A percentile compares a stretch with the other conserved stretches of the same genome.
These are phyloP conservation scores for Metschnikowia proteae DNA, from an alignment of 805 yeast species.

Conservation along the genomic window DNA sequence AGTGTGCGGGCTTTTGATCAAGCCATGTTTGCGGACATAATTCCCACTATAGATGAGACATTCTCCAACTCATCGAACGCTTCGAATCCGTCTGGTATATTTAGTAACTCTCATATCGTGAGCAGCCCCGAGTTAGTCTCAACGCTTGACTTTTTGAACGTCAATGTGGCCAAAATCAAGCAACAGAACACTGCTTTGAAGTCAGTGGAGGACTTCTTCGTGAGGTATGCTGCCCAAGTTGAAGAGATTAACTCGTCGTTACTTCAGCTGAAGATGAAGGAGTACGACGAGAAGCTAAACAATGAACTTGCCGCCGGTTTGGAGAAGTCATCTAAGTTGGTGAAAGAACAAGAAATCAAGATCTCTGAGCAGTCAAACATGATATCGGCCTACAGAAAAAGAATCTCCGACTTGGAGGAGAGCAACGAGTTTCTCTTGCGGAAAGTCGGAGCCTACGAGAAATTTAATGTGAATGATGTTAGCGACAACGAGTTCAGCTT, in stretches of 20 bases:
- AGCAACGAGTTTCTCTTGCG: conserved; percentile 4
- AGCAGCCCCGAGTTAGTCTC: conserved; percentile 53
- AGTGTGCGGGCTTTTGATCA: conserved; percentile 42
- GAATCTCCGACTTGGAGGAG: conserved; percentile 5
- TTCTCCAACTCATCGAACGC: conserved; percentile 37
- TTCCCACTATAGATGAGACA: conserved; percentile 46
- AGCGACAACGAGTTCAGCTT: conserved; percentile 6
- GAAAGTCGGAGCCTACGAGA: conserved; percentile 1
- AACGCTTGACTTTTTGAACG: conserved; percentile 51
- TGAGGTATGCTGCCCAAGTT: conserved; percentile 38
- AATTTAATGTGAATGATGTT: background rate
- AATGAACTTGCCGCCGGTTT: conserved; percentile 7
- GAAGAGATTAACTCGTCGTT: conserved; percentile 10
- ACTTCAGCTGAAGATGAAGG: conserved; percentile 9
- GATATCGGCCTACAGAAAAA: conserved; percentile 10
- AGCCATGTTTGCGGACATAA: conserved; percentile 61
- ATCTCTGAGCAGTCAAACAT: conserved; percentile 9
- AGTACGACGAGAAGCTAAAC: conserved; percentile 7
- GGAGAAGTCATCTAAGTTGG: conserved; percentile 4
- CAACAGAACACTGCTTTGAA: conserved; percentile 54
- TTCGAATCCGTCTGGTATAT: conserved; percentile 48
- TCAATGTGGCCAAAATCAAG: conserved; percentile 54
- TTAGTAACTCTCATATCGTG: conserved; percentile 56
- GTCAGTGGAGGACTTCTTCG: conserved; percentile 52
- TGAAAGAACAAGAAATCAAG: conserved; percentile 9